Evolutionary conservation across 2,329 filamentous ascomycete species (phyloP), one percentile per base, ranked within the genome.

Genomic region (Lecanicillium sp.): DNA sequence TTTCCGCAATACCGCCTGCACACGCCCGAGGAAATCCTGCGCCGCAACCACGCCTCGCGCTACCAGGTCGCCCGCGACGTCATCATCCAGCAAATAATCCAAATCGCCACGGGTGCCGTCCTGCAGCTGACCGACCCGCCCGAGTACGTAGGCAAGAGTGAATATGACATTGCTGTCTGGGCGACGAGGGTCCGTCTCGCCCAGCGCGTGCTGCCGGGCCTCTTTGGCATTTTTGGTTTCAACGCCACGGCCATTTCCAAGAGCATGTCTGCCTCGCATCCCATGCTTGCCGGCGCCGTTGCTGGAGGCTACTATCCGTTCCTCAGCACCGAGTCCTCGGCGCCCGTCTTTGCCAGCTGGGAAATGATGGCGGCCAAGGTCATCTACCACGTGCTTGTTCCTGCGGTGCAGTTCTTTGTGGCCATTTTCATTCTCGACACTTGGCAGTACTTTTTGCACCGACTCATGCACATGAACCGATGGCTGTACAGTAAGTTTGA

Each of bases 371-470:
- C 78, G 25, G 92, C 87, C 30, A 83, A 82, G 60, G 68, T 75
- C 44, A 76, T 95, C 48, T 96, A 96, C 67, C 83, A 85, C 71
- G 64, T 79, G 45, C 57, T 81, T 29, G 72, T 96, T 45, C 92
- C 92, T 1, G 72, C 67, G 3, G 40, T 90, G 35, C 90, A 96
- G 59, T 85, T 95, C 55, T 64, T 75, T 42, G 54, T 85, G 35
- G 92, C 81, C 17, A 74, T 90, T 43, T 65, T 77, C 47, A 70
- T 94, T 48, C 75, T 96, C 50, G 92, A 98, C 63, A 92, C 88
- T 32, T 98, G 92, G 92, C 90, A 98, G 59, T 98, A 98, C 66
- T 95, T 95, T 64, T 73, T 90, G 52, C 92, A 98, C 63, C 86
- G 92, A 29, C 76, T 83, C 42, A 98, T 98, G 92, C 92, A 98